Conservation (phyloP, 495 filamentous ascomycete species). For the Podospora anserina region DNA sequence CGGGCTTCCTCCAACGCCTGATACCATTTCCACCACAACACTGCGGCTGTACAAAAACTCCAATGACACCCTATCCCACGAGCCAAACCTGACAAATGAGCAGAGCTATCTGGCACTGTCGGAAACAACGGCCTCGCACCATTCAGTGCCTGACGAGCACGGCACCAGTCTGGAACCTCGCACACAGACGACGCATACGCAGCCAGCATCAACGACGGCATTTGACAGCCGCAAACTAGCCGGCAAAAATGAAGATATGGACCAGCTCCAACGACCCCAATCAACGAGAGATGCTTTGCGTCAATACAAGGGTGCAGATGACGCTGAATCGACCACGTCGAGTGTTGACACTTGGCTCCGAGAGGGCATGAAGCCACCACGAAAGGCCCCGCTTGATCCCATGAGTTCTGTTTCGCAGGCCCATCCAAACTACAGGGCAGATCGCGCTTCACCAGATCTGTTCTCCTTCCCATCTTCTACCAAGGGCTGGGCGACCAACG, state of each 20-base stretch:
- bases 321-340: constrained; percentile 27
- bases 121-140: constrained; percentile 26
- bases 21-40: constrained; percentile 52
- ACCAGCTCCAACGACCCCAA: constrained; percentile 28
- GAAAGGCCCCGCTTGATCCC: constrained; percentile 19
- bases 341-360: constrained; percentile 45
- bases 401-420: constrained; percentile 28
- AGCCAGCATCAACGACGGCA: constrained; percentile 28
- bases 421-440: constrained; percentile 19
- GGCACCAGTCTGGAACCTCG: background rate
- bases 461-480: constrained; percentile 43
- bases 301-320: constrained; percentile 10
- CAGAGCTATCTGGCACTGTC: constrained; percentile 23
- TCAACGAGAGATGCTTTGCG: constrained; percentile 35
- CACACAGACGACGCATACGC: constrained; percentile 5
- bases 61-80: constrained; percentile 34
- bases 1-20: constrained; percentile 51
- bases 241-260: constrained; percentile 7
- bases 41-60: constrained; percentile 41
- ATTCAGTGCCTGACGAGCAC: constrained; percentile 15
- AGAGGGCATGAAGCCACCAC: constrained; percentile 41
- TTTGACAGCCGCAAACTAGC: constrained; percentile 27
- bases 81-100: constrained; percentile 22
- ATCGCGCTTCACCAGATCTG: constrained; percentile 41
- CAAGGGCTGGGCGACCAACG: constrained; percentile 41